Conservation (phyloP, 2,329 filamentous ascomycete genomes). For the Neopestalotiopsis sp. region DNA sequence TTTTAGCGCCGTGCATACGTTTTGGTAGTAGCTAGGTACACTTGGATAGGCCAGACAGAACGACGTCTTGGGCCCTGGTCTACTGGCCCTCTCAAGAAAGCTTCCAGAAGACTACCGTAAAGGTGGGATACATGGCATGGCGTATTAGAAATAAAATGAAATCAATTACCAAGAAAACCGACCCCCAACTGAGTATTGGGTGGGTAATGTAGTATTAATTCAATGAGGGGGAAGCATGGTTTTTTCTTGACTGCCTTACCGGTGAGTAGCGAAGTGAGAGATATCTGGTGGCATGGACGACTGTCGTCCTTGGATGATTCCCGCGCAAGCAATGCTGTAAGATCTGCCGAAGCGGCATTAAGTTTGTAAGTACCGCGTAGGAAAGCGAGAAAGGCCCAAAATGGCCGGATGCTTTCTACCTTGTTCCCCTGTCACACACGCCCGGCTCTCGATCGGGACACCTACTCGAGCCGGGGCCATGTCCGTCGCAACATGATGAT, state of each 20-base stretch:
- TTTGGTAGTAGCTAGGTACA: no score
- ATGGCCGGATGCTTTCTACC: background rate
- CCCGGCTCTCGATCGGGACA: constrained; percentile 1
- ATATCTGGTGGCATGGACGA: background rate
- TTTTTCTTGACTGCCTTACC: background rate
- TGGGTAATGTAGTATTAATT: background rate
- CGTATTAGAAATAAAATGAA: constrained; percentile 2
- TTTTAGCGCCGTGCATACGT: no score
- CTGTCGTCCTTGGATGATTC: background rate
- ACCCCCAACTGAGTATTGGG: background rate
- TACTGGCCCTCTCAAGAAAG: no score
- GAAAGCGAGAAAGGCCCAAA: background rate
- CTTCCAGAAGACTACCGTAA: background rate
- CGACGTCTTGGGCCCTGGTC: no score
- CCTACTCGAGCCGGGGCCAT: constrained; percentile 1
- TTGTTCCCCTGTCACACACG: background rate
- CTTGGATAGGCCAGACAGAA: no score
- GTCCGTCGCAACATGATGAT: background rate
- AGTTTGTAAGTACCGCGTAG: background rate
- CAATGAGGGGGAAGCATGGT: background rate
- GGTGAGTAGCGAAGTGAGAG: background rate
- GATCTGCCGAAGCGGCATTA: constrained; percentile 12
- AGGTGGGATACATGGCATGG: background rate
- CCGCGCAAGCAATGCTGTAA: background rate
- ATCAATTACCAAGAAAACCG: background rate